phyloP scores from a whole-genome alignment of 306 rosid genomes.

The Lathyrus tuberosus region DNA sequence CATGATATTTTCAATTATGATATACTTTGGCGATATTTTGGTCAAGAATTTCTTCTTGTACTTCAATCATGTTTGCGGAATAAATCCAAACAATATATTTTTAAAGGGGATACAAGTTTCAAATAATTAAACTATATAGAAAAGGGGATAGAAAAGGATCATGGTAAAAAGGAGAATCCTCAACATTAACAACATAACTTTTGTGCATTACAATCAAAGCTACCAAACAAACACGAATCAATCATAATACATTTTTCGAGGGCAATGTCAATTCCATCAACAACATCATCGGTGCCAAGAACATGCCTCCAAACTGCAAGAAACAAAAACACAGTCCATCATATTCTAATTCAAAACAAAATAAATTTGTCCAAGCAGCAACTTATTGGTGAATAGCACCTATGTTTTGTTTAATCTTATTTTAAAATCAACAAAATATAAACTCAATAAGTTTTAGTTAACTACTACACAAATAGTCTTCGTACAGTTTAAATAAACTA shows the following conservation, averaged over 20 bases:
- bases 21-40: too few relatives aligned
- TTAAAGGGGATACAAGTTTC: conserved; percentile 11
- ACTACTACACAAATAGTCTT: too few relatives aligned
- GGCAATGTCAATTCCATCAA: conserved; percentile 78
- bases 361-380: too few relatives aligned
- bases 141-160: conserved; percentile 30
- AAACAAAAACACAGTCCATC: conserved; percentile 42
- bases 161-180: conserved; percentile 21
- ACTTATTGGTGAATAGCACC: too few relatives aligned
- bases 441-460: too few relatives aligned
- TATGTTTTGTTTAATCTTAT: too few relatives aligned
- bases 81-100: conserved; percentile 25
- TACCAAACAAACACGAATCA: conserved; percentile 25
- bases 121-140: conserved; percentile 5
- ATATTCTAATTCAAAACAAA: conserved; percentile 19
- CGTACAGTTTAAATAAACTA: too few relatives aligned
- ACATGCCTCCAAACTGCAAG: conserved; percentile 98
- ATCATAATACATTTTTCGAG: conserved; percentile 80
- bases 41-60: conserved; percentile 12
- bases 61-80: conserved; percentile 19
- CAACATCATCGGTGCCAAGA: conserved; percentile 69
- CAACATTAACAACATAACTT: conserved; percentile 3
- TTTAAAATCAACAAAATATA: too few relatives aligned
- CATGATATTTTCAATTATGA: too few relatives aligned
- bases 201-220: conserved; percentile 5